Base-by-base conservation (phyloP, 768 basidiomycete species). In the Boletus patriciae region DNA sequence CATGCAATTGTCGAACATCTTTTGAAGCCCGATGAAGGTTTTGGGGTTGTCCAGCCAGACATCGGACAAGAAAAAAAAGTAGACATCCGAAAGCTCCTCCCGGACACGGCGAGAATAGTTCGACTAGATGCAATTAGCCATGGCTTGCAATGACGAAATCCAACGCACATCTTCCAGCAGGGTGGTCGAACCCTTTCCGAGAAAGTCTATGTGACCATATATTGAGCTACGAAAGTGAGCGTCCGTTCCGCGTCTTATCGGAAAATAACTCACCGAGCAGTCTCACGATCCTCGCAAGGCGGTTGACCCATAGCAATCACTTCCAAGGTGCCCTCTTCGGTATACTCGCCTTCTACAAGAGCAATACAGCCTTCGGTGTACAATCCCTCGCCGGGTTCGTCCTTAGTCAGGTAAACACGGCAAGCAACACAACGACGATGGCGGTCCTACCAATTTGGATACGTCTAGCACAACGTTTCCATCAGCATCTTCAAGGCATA, bases 311-410 rank as follows among this genome's bases (percentile, higher is more conserved):
- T 90, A 19, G 95, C 97, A 60, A 94, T 84, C 7, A 98, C 92
- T 61, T 88, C 82, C 48, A 99, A 78, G 1, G 82, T 90, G 48
- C 88, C 90, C 31, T 98, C 94, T 57, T 95, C 88, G 0, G 92
- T 98, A 68, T 98, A 99, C 66, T 94, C 92, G 21, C 97, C 97
- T 75, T 98, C 97, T 0, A 98, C 86, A 16, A 99, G 81, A 1
- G 94, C 93, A 71, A 98, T 90, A 56, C 88, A 94, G 0, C 97
- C 97, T 72, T 98, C 97, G 0, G 94, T 97, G 67, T 97, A 98
- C 7, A 99, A 70, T 1, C 97, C 97, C 66, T 96, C 94, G 40
- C 94, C 93, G 18, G 96, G 95, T 58, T 90, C 89, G 71, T 95
- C 85, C 83, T 87, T 62, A 45, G 16, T 51, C 51, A 55, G 59